Base-by-base conservation (phyloP, 2,329 filamentous ascomycete species). In the Tolypocladium ophioglossoides region DNA sequence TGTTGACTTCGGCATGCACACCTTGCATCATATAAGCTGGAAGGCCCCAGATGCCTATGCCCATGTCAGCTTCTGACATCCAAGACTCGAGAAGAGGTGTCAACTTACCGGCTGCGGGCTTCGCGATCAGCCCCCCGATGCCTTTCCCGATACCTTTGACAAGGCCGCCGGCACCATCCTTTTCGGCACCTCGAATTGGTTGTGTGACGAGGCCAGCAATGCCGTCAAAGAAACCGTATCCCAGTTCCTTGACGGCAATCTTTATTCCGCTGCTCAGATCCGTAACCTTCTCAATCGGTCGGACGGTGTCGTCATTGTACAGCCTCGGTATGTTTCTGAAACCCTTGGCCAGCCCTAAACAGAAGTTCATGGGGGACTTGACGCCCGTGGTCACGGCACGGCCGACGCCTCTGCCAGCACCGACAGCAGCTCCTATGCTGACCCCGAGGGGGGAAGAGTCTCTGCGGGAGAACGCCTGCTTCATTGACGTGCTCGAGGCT, bases 261-360 rank as follows among this genome's bases (percentile, higher is more conserved):
- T 78, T 84, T 30, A 96, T 70, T 0, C 91, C 91, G 58, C 85
- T 89, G 52, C 82, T 78, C 51, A 95, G 73, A 52, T 85, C 86
- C 0, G 87, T 91, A 5, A 96, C 87, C 61, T 89, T 89, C 55
- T 90, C 86, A 1, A 80, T 74, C n/a, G 86, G 85, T 10, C 89
- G 79, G 1, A 96, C 84, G 1, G 85, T 91, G 1, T 89, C 83
- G 62, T 95, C 91, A 44, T 91, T 87, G 65, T 96, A 96, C 1
- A 96, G 74, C 60, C 82, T 85, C 0, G 91, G 91, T 7, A 88
- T 86, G 62, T 96, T 96, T 65, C 92, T 86, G 66, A 96, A 95
- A 0, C 91, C 91, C 67, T 87, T 87, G 0, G 91, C 87, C 39
- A 96, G 71, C 1, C 87, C 87, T 44, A 96, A 72, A 41, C 88